Conservation (phyloP, 192 early-diverging fungal species). For the Backusella australiensis region DNA sequence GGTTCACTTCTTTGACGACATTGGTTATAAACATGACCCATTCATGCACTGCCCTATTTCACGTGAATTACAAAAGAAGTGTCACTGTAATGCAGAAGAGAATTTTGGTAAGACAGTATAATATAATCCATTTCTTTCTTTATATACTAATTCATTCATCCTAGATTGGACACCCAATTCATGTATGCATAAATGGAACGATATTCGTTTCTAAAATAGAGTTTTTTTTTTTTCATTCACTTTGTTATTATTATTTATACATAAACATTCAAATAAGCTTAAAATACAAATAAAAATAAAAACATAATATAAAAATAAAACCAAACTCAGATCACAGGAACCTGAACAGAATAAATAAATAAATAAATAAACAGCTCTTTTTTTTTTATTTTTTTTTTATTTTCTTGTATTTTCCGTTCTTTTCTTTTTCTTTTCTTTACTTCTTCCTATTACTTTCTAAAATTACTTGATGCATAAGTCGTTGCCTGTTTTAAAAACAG, state of each 20-base stretch:
- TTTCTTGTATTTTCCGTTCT: neutral
- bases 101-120: conserved; percentile 45
- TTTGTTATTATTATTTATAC: neutral
- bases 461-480: neutral
- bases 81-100: conserved; percentile 47
- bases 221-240: neutral
- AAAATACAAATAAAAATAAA: neutral
- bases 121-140: neutral
- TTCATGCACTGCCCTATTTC: conserved; percentile 72
- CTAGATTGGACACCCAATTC: conserved; percentile 9
- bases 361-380: neutral
- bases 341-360: neutral
- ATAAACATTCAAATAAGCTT: neutral
- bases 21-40: conserved; percentile 67
- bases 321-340: neutral
- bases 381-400: neutral
- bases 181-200: conserved; percentile 12
- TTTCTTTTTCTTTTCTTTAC: neutral
- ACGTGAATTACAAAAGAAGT: conserved; percentile 43
- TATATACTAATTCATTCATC: neutral
- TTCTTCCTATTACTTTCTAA: neutral
- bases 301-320: neutral
- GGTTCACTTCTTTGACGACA: conserved; percentile 76
- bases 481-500: conserved; percentile 13
- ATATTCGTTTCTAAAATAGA: conserved; percentile 8